Base-by-base conservation (phyloP, 2,329 filamentous ascomycete genomes). In the Penicillium sp. region DNA sequence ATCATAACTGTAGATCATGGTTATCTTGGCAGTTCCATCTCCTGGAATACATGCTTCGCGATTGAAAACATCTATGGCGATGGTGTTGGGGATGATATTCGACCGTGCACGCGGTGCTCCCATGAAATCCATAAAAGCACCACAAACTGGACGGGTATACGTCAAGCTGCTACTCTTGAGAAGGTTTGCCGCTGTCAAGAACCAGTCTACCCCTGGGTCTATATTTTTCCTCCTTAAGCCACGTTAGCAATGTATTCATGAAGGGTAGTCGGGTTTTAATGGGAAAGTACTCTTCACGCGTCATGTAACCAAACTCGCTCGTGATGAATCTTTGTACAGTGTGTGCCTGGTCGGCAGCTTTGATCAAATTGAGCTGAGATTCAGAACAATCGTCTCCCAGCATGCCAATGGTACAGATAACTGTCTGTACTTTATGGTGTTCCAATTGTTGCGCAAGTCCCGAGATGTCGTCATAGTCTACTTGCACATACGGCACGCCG, bases 1-100 rank as follows among this genome's bases (percentile, higher is more conserved):
- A 48, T 55, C 52, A 30, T 51, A 55, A 24, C 52, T 55, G 26
- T 55, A 55, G 20, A 51, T 55, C 52, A 55, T 48, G 23, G 43
- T 51, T 34, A 51, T 48, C 10, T 24, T 17, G 6, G 32, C 26
- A n/a, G 17, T 51, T 36, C 48, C 52, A 46, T 55, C 48, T 8
- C 30, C 48, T 1, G 52, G 52, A 41, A 55, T 45, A 20, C 48
- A 47, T 17, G 48, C 52, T 42, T 51, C 21, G 23, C 52, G 43
- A 30, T 48, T 47, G 12, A 40, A 26, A 29, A 45, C 41, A 46
- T 55, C 52, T 36, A 55, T 13, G 7, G 33, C 48, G 18, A 51
- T 51, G 17, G 46, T 46, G 39, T 44, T 47, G 4, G 43, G 44
- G 4, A 41, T 23, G 17, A 55, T 48, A 44, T 55, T 47, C 29